Base-by-base conservation (phyloP, 768 basidiomycete genomes). In the Lactarius sanguifluus region DNA sequence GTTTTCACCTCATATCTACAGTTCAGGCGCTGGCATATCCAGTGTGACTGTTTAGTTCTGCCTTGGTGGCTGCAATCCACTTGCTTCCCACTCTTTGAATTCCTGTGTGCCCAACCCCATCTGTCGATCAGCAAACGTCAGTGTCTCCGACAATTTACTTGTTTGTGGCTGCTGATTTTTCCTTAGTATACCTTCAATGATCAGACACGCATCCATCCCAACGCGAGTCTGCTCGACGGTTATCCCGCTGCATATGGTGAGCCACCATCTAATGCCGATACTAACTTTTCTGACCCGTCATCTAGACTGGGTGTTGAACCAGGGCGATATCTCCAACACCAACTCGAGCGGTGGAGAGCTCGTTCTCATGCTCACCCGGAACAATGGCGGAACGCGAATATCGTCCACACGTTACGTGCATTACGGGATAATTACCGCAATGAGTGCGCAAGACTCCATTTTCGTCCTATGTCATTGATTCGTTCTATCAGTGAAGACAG, bases 21-120 rank as follows among this genome's bases (percentile, higher is more conserved):
- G 41, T 23, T 34, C 57, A 50, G 47, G 59, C 20, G 13, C 43
- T 60, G 7, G 54, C 52, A 55, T 34, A 13, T 23, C 3, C 47
- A 25, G 32, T 9, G 34, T 30, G 56, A 47, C 25, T n/a, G 34
- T 38, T 28, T 61, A 91, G 87, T 94, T 86, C 75, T 94, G 92
- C 73, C 79, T 92, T 40, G 91, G 90, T 57, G 93, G 93, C n/a
- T 95, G 93, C 79, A 86, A 94, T 72, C 91, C 93, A 23, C 80
- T 92, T 36, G 77, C 80, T 52, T 94, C 92, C 7, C 72, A 86
- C 71, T 74, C 82, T 3, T 76, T 89, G 45, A 77, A 77, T 65
- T 91, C 92, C 0, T 95, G 91, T 77, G 76, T 73, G 57, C 90
- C 91, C 1, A 82, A 81, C 55, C 92, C 93, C 0, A 74, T 93